Conservation (phyloP, 169 alveolate species). For the Eimeria tenella region DNA sequence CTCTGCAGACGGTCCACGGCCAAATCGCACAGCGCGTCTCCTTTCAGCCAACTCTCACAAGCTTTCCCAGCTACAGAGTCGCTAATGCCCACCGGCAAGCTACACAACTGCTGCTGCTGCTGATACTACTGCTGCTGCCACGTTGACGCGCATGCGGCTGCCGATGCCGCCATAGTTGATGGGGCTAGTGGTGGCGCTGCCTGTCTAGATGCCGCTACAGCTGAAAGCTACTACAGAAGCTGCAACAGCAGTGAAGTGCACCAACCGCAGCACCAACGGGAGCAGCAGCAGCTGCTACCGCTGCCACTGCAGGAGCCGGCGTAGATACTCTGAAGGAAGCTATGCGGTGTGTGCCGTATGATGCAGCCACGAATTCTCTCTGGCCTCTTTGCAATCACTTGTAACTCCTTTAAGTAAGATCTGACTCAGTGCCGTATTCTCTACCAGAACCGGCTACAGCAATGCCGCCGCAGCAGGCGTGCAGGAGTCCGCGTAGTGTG, state of each 20-base stretch:
- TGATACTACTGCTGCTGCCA: too few species aligned
- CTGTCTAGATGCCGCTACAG: too few species aligned
- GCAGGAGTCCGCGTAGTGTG: too few species aligned
- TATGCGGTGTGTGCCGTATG: background rate
- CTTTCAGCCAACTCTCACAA: background rate
- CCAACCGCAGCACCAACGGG: background rate
- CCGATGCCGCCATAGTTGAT: too few species aligned
- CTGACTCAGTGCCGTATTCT: background rate
- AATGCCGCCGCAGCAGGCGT: too few species aligned
- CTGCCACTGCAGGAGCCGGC: background rate
- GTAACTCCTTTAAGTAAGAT: background rate
- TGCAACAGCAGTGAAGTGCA: too few species aligned
- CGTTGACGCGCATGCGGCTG: too few species aligned
- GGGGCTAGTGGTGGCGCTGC: too few species aligned
- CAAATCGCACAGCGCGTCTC: background rate
- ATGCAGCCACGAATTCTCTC: background rate
- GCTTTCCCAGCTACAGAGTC: slow-evolving; percentile 4
- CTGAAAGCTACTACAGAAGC: too few species aligned
- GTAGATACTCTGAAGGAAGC: background rate
- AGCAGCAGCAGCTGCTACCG: slow-evolving; percentile 11
- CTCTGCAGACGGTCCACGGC: slow-evolving; percentile 24
- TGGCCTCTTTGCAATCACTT: background rate
- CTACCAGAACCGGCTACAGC: too few species aligned
- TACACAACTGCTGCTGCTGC: background rate
- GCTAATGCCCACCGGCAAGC: background rate